Base-by-base conservation (phyloP, 2,329 filamentous ascomycete genomes). In the Mycosphaerella sp. region DNA sequence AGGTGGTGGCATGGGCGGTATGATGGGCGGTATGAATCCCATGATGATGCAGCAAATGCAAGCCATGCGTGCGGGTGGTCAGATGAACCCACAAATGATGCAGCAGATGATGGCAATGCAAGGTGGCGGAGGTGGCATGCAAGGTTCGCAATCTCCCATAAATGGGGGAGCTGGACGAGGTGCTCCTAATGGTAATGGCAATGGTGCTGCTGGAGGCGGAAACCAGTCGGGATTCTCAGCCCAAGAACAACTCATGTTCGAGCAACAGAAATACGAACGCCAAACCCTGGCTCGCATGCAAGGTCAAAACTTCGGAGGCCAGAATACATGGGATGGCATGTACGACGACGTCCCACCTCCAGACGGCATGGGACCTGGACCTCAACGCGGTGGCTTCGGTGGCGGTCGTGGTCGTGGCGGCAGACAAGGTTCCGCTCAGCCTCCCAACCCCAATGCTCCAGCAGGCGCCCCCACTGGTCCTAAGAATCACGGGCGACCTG, bases 331-430 rank as follows among this genome's bases (percentile, higher is more conserved):
- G 89, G 91, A 97, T 69, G 91, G 91, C 64, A 95, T 95, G 89
- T 97, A 96, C 69, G 91, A 97, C 67, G 91, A 96, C 67, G 87
- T 90, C 1, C 90, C 89, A 13, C 88, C 91, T 66, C 88, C 88
- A 4, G 84, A 84, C 61, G 79, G 84, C 73, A 75, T 58, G 74
- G 52, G 52, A 6, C 53, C 50, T 14, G 43, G 44, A 16, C 45
- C 34, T 12, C 10, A 41, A 8, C 73, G 75, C 52, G 73, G 71
- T 52, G 71, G 66, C n/a, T 70, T 75, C 54, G 69, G 71, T 55
- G 71, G 71, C 44, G 70, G 73, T 52, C 68, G 72, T 44, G 71
- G 62, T 62, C 68, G 60, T 54, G 67, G 66, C 50, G 69, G 68
- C 50, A 58, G 49, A 46, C 50, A 53, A 41, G 44, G 54, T 36